Evolutionary conservation across 805 yeast species (phyloP).

Genomic region (Barnettozyma populi): DNA sequence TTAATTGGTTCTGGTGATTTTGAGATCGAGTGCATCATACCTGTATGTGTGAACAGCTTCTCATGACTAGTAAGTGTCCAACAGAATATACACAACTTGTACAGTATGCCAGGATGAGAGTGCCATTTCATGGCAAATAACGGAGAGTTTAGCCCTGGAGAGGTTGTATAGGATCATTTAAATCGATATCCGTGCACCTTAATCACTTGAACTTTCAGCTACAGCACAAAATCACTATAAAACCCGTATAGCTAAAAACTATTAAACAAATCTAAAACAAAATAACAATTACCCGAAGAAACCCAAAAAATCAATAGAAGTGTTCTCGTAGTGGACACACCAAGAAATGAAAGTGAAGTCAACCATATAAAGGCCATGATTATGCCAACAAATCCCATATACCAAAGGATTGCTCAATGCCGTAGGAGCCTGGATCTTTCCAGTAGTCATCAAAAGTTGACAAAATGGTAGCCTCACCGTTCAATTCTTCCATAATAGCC

Average conservation of each 20-base stretch:
- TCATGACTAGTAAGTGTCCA: too few species aligned
- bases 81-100: too few species aligned
- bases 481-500: constrained; percentile 51
- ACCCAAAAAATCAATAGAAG: not conserved
- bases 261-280: not conserved
- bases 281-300: not conserved
- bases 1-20: too few species aligned
- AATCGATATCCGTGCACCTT: too few species aligned
- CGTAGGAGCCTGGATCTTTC: constrained; percentile 81
- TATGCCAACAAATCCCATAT: constrained; percentile 31
- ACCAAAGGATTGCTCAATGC: constrained; percentile 87
- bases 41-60: too few species aligned
- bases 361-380: not conserved
- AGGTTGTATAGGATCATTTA: too few species aligned
- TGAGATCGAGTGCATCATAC: too few species aligned
- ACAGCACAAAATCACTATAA: not conserved
- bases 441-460: constrained; percentile 82
- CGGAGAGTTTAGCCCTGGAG: too few species aligned
- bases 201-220: too few species aligned
- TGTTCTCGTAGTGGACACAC: not conserved
- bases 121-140: too few species aligned
- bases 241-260: not conserved
- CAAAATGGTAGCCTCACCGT: constrained; percentile 61
- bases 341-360: not conserved
- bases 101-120: too few species aligned